A percentile compares a stretch with the other conserved stretches of the same genome.
phyloP scores from a whole-genome alignment of 495 filamentous ascomycete genomes.

The Aspergillus avenaceus region DNA sequence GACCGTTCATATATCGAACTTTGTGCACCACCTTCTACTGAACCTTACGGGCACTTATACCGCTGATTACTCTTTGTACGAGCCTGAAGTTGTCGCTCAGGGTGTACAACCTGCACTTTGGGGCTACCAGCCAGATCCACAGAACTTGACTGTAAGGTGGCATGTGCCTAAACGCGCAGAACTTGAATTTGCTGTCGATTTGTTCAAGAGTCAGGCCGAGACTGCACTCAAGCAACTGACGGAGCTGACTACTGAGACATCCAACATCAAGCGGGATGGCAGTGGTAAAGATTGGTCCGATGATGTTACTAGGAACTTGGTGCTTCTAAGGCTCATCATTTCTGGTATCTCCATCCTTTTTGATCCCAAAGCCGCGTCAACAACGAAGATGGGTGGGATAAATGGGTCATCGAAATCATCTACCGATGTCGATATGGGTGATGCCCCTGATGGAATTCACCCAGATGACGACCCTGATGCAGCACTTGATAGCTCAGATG shows the following conservation, averaged over 20 bases:
- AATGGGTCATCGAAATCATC: conserved; percentile 19
- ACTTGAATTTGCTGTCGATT: conserved; percentile 79
- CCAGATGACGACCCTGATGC: conserved; percentile 58
- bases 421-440: conserved; percentile 42
- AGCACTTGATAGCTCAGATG: conserved; percentile 65
- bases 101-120: conserved; percentile 68
- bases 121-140: conserved; percentile 66
- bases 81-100: conserved; percentile 54
- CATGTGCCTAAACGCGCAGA: conserved; percentile 77
- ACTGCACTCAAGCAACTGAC: conserved; percentile 64
- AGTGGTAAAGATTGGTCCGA: conserved; percentile 98
- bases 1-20: conserved; percentile 93
- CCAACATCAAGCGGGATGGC: conserved; percentile 85
- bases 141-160: conserved; percentile 81
- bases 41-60: conserved; percentile 94
- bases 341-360: conserved; percentile 88
- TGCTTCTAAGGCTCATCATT: conserved; percentile 77
- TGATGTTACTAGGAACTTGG: conserved; percentile 85
- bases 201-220: conserved; percentile 76
- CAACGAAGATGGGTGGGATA: conserved; percentile 16
- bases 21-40: conserved; percentile 96
- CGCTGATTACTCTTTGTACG: conserved; percentile 79
- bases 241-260: conserved; percentile 72
- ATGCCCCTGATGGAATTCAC: conserved; percentile 35
- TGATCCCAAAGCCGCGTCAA: conserved; percentile 67